Conservation (phyloP, 73 alveolate genomes). For the Paramecium octaurelia region DNA sequence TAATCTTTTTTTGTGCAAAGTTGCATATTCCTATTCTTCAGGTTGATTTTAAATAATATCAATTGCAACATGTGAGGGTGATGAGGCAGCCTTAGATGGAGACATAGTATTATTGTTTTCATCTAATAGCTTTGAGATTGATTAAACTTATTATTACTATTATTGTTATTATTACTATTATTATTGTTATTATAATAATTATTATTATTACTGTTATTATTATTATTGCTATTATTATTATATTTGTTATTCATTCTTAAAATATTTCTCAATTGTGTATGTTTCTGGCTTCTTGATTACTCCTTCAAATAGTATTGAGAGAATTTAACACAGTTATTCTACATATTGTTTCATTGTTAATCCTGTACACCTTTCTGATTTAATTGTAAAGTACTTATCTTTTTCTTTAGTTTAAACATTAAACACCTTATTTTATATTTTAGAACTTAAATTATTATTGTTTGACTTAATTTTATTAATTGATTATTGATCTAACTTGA, state of each 20-base stretch:
- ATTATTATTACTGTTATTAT: background rate
- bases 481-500: background rate
- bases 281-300: background rate
- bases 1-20: conserved; percentile 16
- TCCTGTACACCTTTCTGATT: conserved; percentile 23
- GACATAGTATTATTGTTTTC: background rate
- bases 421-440: background rate
- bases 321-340: background rate
- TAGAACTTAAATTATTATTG: background rate
- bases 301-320: background rate
- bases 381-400: background rate
- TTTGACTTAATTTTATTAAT: conserved; percentile 1
- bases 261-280: background rate
- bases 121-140: background rate
- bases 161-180: background rate
- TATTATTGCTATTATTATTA: background rate
- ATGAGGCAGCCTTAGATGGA: background rate
- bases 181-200: background rate
- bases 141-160: background rate
- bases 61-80: background rate
- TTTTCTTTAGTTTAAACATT: conserved; percentile 4
- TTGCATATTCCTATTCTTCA: background rate
- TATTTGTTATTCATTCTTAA: background rate
- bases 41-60: background rate
- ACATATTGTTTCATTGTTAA: background rate